phyloP scores from a whole-genome alignment of 495 filamentous ascomycete genomes.

The Penicillium angulare region DNA sequence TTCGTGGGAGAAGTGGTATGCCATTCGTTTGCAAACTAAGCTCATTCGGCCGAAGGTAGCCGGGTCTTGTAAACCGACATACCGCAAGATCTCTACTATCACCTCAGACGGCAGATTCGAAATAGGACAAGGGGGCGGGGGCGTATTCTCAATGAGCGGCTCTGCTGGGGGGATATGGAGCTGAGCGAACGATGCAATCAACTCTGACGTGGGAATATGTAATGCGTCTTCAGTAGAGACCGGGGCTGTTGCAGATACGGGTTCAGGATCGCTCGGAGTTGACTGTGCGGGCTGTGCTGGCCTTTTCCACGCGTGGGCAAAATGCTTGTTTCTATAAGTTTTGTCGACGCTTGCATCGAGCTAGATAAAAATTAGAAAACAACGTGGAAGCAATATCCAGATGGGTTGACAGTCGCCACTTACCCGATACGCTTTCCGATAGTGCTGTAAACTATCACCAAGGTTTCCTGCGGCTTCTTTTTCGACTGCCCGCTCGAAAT shows the following conservation, averaged over 20 bases:
- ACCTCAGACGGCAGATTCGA: constrained; percentile 78
- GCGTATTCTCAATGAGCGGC: constrained; percentile 60
- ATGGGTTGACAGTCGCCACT: constrained; percentile 14
- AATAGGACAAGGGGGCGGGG: constrained; percentile 73
- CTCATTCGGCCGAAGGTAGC: constrained; percentile 76
- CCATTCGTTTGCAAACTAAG: constrained; percentile 81
- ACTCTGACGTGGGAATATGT: constrained; percentile 60
- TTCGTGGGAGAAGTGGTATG: constrained; percentile 80
- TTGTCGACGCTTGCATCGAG: constrained; percentile 83
- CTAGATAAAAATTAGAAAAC: constrained; percentile 39
- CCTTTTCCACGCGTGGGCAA: constrained; percentile 59
- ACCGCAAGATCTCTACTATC: constrained; percentile 66
- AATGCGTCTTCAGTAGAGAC: constrained; percentile 37
- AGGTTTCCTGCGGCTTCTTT: constrained; percentile 79
- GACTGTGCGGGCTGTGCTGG: constrained; percentile 56
- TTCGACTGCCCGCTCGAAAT: constrained; percentile 91
- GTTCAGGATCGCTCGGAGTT: constrained; percentile 48
- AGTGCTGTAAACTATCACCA: constrained; percentile 85
- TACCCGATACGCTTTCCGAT: constrained; percentile 86
- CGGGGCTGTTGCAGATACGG: constrained; percentile 54
- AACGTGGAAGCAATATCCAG: constrained; percentile 7
- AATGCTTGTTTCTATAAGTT: constrained; percentile 87
- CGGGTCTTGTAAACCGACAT: constrained; percentile 73
- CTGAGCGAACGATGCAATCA: constrained; percentile 71
- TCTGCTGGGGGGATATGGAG: constrained; percentile 61